Evolutionary conservation across 2,329 filamentous ascomycete species (phyloP).

Genomic region (Hypomyces rosellus): DNA sequence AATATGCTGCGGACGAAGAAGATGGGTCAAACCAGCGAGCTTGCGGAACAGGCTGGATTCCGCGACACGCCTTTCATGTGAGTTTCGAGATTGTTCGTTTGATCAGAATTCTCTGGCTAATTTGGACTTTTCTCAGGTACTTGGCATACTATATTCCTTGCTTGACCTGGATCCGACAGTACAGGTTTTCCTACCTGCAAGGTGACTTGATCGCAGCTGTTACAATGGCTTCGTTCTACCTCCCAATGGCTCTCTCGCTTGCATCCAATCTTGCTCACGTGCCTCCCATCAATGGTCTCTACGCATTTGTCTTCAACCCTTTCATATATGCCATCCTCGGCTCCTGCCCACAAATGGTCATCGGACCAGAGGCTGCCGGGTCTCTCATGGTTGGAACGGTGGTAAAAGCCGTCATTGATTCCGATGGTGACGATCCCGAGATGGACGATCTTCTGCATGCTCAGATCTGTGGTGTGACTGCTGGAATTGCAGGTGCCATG

Average conservation of each 20-base stretch:
- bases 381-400: constrained; percentile 86
- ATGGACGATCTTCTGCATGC: constrained; percentile 65
- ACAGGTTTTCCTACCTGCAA: constrained; percentile 71
- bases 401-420: constrained; percentile 68
- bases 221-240: constrained; percentile 98
- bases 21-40: constrained; percentile 64
- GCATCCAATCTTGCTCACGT: constrained; percentile 89
- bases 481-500: constrained; percentile 79
- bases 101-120: neutral
- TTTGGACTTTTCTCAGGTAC: constrained; percentile 51
- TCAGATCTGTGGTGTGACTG: constrained; percentile 78
- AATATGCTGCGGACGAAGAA: constrained; percentile 54
- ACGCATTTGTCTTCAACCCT: constrained; percentile 89
- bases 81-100: constrained; percentile 19
- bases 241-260: constrained; percentile 92
- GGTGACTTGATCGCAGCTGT: constrained; percentile 84
- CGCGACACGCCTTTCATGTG: constrained; percentile 70
- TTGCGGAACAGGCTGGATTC: constrained; percentile 68
- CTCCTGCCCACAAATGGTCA: constrained; percentile 86
- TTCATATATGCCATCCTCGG: constrained; percentile 86
- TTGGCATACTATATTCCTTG: constrained; percentile 89
- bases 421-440: constrained; percentile 55
- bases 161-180: constrained; percentile 84
- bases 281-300: constrained; percentile 87
- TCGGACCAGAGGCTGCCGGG: constrained; percentile 90